A percentile compares a stretch with the other conserved stretches of the same genome.
These are phyloP conservation scores for Aspergillus sergii DNA, from an alignment of 2,329 filamentous ascomycete species.

Conservation along the genomic window DNA sequence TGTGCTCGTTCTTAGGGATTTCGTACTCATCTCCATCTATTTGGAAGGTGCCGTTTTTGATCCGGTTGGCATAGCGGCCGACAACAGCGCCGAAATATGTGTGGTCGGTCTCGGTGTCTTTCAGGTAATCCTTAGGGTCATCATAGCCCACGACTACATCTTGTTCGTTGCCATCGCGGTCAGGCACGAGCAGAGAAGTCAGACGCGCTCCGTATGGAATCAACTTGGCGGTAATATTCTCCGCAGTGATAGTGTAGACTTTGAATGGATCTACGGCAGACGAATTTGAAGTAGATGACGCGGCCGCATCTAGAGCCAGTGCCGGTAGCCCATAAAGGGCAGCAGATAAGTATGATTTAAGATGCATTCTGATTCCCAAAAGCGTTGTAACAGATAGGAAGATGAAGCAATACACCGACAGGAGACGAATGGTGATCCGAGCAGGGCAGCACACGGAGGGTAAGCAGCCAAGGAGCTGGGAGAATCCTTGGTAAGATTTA, in stretches of 20 bases:
- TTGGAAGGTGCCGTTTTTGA: conserved; percentile 59
- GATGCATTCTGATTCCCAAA: conserved; percentile 39
- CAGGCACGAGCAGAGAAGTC: conserved; percentile 52
- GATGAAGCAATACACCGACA: conserved; percentile 32
- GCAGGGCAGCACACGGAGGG: conserved; percentile 32
- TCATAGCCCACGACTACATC: conserved; percentile 57
- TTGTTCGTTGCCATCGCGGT: conserved; percentile 51
- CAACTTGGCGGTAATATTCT: conserved; percentile 51
- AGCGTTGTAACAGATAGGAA: conserved; percentile 31
- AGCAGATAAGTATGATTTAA: conserved; percentile 36
- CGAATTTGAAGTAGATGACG: conserved; percentile 27
- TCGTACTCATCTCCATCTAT: conserved; percentile 52
- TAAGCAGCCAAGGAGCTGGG: conserved; percentile 28
- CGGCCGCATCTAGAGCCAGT: conserved; percentile 23
- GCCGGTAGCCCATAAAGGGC: conserved; percentile 37
- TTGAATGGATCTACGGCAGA: conserved; percentile 38
- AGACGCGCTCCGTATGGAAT: conserved; percentile 53
- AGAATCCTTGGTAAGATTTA: conserved; percentile 16
- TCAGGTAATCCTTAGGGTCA: conserved; percentile 46
- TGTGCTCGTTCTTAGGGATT: conserved; percentile 55
- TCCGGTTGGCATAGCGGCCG: conserved; percentile 58
- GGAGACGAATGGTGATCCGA: conserved; percentile 31
- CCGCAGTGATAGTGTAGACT: conserved; percentile 49
- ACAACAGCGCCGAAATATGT: conserved; percentile 53
- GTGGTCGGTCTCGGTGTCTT: conserved; percentile 50